Conservation (phyloP, 2,329 filamentous ascomycete genomes). For the Didymella glomerata region DNA sequence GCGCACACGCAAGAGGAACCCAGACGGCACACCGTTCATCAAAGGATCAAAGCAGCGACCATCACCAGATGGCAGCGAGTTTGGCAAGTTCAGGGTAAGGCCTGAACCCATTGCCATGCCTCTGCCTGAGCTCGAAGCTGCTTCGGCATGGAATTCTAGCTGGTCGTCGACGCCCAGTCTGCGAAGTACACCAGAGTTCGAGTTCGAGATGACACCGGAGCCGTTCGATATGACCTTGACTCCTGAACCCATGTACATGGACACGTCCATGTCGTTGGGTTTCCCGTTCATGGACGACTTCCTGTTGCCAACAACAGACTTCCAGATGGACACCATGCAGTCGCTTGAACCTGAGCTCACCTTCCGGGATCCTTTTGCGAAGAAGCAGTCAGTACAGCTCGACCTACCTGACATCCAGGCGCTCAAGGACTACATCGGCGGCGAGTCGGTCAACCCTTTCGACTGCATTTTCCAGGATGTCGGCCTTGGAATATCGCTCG, state of each 20-base stretch:
- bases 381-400: constrained; percentile 37
- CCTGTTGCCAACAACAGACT: constrained; percentile 25
- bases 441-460: constrained; percentile 34
- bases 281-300: constrained; percentile 38
- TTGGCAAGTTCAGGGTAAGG: constrained; percentile 39
- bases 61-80: constrained; percentile 43
- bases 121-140: constrained; percentile 29
- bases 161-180: constrained; percentile 42
- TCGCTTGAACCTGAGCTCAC: constrained; percentile 34
- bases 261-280: constrained; percentile 24
- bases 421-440: constrained; percentile 38
- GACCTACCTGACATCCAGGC: constrained; percentile 38
- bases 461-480: constrained; percentile 33
- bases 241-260: constrained; percentile 38
- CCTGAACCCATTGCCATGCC: constrained; percentile 33
- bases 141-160: constrained; percentile 33
- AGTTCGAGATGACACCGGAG: constrained; percentile 42
- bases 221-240: constrained; percentile 35
- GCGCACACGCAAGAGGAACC: constrained; percentile 43
- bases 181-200: constrained; percentile 37
- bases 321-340: constrained; percentile 29
- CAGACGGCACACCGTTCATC: constrained; percentile 43
- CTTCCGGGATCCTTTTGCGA: constrained; percentile 42
- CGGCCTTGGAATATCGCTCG: constrained; percentile 27
- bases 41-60: constrained; percentile 41